These are phyloP conservation scores for Chlorella vulgaris DNA, from an alignment of 139 green algal genomes.

Conservation along the genomic window DNA sequence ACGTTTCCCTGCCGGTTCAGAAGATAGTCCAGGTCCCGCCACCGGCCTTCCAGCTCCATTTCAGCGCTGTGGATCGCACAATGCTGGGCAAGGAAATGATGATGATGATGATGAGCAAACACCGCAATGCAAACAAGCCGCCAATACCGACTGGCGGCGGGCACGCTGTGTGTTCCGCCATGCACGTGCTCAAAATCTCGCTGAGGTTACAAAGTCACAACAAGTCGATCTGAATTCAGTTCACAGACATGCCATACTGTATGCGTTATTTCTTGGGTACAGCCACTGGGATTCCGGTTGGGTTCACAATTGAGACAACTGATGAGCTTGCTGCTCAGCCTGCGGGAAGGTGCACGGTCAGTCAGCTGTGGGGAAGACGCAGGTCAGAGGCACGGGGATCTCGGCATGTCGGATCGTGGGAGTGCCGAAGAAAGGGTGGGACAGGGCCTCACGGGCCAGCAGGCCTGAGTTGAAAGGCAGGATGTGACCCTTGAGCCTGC, in stretches of 20 bases:
- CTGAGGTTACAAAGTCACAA: no score
- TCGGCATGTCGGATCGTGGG: slow-evolving; percentile 16
- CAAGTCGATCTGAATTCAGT: no score
- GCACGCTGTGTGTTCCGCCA: no score
- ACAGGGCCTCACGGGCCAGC: slow-evolving; percentile 50
- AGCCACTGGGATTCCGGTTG: no score
- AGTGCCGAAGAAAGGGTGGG: slow-evolving; percentile 51
- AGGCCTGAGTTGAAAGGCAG: slow-evolving; percentile 50
- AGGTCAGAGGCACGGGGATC: slow-evolving; percentile 35
- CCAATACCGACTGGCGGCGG: no score
- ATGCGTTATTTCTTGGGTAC: no score
- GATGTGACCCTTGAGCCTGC: slow-evolving; percentile 34
- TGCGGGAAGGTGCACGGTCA: not conserved
- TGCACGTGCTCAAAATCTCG: no score
- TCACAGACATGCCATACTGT: no score
- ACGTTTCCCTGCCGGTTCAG: slow-evolving; percentile 78
- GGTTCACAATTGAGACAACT: not conserved
- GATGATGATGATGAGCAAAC: no score
- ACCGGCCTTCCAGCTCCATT: slow-evolving; percentile 54
- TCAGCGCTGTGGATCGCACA: no score
- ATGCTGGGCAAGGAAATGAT: no score
- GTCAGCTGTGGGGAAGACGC: slow-evolving; percentile 25
- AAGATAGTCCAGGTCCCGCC: slow-evolving; percentile 79
- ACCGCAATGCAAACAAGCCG: no score
- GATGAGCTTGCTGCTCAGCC: not conserved